Evolutionary conservation across 306 rosid genomes (phyloP).

Genomic region (Malus fusca): DNA sequence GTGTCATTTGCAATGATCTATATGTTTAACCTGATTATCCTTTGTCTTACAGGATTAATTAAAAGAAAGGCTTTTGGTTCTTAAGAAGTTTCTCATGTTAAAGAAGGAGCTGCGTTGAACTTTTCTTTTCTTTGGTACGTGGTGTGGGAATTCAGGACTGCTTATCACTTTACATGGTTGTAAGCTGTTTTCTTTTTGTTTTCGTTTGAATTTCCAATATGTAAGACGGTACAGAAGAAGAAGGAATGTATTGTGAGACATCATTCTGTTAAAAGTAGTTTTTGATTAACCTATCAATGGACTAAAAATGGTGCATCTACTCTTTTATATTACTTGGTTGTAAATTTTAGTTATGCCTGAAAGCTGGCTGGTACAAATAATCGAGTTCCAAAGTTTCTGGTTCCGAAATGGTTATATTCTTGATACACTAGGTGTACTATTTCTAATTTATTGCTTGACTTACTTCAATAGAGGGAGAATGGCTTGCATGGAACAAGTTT

Average conservation of each 20-base stretch:
- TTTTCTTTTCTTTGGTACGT: background rate
- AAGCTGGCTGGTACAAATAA: background rate
- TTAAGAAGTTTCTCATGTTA: background rate
- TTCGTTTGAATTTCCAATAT: constrained; percentile 2
- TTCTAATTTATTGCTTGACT: background rate
- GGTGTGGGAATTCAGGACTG: background rate
- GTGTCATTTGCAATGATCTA: background rate
- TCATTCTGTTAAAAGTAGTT: background rate
- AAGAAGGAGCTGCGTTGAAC: background rate
- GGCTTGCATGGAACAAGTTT: background rate
- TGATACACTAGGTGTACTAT: background rate
- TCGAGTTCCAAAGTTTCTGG: background rate
- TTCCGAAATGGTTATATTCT: background rate
- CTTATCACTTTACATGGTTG: background rate
- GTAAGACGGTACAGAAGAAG: background rate
- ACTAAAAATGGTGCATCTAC: background rate
- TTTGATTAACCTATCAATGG: background rate
- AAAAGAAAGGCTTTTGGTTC: background rate
- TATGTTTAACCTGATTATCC: background rate
- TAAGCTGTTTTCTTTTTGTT: background rate
- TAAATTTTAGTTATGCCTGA: background rate
- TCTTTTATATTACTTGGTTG: background rate
- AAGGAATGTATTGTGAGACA: constrained; percentile 4
- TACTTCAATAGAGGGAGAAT: background rate
- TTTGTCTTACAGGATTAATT: constrained; percentile 7